Percentiles rank a stretch among this genome's conserved stretches.
These are phyloP conservation scores for Phytophthora vignae DNA, from an alignment of 352 stramenopile genomes.

Conservation along the genomic window DNA sequence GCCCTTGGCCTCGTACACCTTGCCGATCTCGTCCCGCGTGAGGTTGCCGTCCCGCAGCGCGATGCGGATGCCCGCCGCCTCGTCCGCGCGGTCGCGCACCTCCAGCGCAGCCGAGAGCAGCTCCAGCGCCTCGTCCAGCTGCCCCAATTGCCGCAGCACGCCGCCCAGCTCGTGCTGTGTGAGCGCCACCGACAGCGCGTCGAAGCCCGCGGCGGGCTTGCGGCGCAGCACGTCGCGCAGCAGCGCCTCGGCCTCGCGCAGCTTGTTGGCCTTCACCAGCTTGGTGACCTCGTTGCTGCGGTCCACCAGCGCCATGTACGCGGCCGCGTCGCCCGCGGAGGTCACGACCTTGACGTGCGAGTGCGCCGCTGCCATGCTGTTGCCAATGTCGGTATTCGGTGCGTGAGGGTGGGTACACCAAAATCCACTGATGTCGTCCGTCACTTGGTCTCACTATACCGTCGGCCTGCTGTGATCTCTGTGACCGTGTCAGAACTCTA, in stretches of 20 bases:
- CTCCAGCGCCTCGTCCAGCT: slow-evolving; percentile 57
- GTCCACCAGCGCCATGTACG: slow-evolving; percentile 60
- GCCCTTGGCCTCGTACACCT: slow-evolving; percentile 71
- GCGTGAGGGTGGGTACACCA: neutral
- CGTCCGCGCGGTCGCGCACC: slow-evolving; percentile 53
- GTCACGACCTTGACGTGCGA: slow-evolving; percentile 40
- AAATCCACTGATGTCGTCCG: neutral
- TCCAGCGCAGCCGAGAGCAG: slow-evolving; percentile 54
- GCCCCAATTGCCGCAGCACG: slow-evolving; percentile 54
- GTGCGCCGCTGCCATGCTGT: neutral
- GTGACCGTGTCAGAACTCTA: no score
- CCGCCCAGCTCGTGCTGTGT: slow-evolving; percentile 66
- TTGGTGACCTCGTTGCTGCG: slow-evolving; percentile 54
- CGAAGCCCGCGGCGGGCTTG: slow-evolving; percentile 64
- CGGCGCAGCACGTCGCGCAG: slow-evolving; percentile 54
- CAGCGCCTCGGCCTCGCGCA: slow-evolving; percentile 50
- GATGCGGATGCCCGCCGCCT: slow-evolving; percentile 38
- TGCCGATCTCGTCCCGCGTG: slow-evolving; percentile 76
- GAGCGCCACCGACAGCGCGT: slow-evolving; percentile 63
- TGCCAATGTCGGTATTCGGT: neutral
- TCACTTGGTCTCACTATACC: neutral
- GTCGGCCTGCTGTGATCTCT: no score
- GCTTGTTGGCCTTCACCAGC: slow-evolving; percentile 48
- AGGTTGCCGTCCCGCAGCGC: slow-evolving; percentile 68
- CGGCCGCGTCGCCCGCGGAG: slow-evolving; percentile 39